phyloP scores from a whole-genome alignment of 2,329 filamentous ascomycete species.

The Ramularia endophylla region DNA sequence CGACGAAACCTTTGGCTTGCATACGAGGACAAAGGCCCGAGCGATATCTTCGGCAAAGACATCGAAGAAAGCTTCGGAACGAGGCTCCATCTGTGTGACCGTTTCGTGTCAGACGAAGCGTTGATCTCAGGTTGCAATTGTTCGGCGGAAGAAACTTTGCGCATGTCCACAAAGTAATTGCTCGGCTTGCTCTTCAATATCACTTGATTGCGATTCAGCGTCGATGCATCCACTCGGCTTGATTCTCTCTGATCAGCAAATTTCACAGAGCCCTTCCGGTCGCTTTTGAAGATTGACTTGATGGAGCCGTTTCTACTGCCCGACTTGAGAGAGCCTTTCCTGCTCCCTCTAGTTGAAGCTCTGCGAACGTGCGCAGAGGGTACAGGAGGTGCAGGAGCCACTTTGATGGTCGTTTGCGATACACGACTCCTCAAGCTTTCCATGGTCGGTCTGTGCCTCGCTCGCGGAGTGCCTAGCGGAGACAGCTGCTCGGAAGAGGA shows the following conservation, averaged over 20 bases:
- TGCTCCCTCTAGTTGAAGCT: too few relatives aligned
- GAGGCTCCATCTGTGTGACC: not conserved
- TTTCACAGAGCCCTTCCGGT: too few relatives aligned
- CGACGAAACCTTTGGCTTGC: not conserved
- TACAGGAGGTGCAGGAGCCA: not conserved
- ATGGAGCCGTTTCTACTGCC: too few relatives aligned
- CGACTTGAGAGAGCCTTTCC: too few relatives aligned
- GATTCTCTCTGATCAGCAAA: too few relatives aligned
- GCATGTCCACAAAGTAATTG: not conserved
- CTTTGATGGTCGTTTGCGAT: not conserved
- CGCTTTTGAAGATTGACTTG: too few relatives aligned
- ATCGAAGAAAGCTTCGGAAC: not conserved
- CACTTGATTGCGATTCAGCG: too few relatives aligned
- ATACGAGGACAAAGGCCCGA: conserved; percentile 1
- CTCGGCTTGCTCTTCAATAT: not conserved
- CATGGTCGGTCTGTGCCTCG: conserved; percentile 2
- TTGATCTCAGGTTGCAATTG: not conserved
- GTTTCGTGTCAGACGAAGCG: not conserved
- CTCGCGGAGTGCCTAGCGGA: conserved; percentile 9
- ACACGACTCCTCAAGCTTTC: too few relatives aligned
- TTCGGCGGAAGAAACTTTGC: not conserved
- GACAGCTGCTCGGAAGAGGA: conserved; percentile 20
- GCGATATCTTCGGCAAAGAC: conserved; percentile 3
- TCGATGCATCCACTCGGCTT: too few relatives aligned
- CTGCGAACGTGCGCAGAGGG: not conserved